Evolutionary conservation across 129 eudicot species (phyloP), one percentile per base, ranked within the genome.

Genomic region (Pseudognaphalium luteoalbum): DNA sequence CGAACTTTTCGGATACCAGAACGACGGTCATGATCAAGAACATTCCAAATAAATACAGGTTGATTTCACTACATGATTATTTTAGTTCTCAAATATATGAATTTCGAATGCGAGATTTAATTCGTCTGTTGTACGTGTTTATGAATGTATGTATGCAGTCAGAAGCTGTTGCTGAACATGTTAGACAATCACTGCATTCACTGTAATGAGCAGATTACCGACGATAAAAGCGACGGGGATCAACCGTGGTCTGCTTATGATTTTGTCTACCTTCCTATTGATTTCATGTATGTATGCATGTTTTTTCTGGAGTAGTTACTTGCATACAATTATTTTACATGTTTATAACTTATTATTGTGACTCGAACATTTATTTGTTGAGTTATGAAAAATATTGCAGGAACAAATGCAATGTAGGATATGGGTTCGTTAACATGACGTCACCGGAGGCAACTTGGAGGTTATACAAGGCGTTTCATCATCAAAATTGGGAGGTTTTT

Each of bases 41-140:
- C 85, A 91, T 93, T 63, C 98, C 98, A n/a, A 93, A 93, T 80
- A 93, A 91, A 79, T 93, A 93, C 89, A 91, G 98, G 98, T 93
- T 21, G 28, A 19, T 15, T 71, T 32, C 35, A 0, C 19, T 34
- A 6, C 7, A 5, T 66, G 14, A 12, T 6, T 7, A 35, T 5
- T 35, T 6, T 25, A 25, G 28, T 5, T 5, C 6, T 6, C 37
- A 6, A 34, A 35, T 35, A 35, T 35, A 35, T 9, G 2, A 1
- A 42, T 42, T 11, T 42, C 15, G 50, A 8, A 42, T 10, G 10
- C 50, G 50, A 20, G 37, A 20, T 76, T 30, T 11, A 14, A 15
- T 2, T 14, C 5, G 3, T 25, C 0, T 17, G 11, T 54, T 3
- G 35, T 30, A 4, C 11, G 21, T 47, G 22, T 29, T 29, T 32